phyloP scores from a whole-genome alignment of 2,329 filamentous ascomycete genomes.

The Tolypocladium ovalisporum region DNA sequence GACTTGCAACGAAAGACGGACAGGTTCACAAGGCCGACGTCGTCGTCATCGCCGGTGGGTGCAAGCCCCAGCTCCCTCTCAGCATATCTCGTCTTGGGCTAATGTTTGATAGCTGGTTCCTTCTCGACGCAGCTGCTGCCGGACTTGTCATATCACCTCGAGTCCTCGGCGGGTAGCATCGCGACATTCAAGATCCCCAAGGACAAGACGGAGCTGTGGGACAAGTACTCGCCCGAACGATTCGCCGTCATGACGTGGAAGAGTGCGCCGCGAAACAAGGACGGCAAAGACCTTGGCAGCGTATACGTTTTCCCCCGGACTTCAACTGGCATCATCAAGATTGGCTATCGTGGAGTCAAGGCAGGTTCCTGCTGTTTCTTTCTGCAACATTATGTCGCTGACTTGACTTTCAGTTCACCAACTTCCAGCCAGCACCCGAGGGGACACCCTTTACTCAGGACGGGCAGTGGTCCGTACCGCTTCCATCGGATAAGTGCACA shows the following conservation, averaged over 20 bases:
- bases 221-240: conserved; percentile 19
- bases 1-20: conserved; percentile 7
- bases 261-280: conserved; percentile 12
- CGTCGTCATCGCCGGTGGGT: conserved; percentile 15
- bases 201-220: conserved; percentile 12
- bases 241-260: conserved; percentile 22
- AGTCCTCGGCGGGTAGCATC: conserved; percentile 17
- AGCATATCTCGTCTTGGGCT: not conserved
- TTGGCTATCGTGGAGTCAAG: conserved; percentile 17
- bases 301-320: conserved; percentile 18
- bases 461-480: conserved; percentile 19
- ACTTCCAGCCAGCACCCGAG: conserved; percentile 17
- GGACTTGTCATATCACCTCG: conserved; percentile 15
- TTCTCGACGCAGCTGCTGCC: conserved; percentile 19
- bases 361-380: conserved; percentile 2
- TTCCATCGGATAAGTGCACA: conserved; percentile 11
- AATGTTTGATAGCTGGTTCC: conserved; percentile 12
- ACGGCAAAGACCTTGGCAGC: conserved; percentile 17
- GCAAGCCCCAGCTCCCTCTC: too few species aligned
- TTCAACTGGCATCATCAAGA: conserved; percentile 14
- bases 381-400: too few species aligned
- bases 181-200: conserved; percentile 16
- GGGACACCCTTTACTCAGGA: conserved; percentile 16
- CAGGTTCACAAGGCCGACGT: conserved; percentile 8
- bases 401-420: conserved; percentile 15